Evolutionary conservation across 805 yeast species (phyloP).

Genomic region (Candida hispaniensis): DNA sequence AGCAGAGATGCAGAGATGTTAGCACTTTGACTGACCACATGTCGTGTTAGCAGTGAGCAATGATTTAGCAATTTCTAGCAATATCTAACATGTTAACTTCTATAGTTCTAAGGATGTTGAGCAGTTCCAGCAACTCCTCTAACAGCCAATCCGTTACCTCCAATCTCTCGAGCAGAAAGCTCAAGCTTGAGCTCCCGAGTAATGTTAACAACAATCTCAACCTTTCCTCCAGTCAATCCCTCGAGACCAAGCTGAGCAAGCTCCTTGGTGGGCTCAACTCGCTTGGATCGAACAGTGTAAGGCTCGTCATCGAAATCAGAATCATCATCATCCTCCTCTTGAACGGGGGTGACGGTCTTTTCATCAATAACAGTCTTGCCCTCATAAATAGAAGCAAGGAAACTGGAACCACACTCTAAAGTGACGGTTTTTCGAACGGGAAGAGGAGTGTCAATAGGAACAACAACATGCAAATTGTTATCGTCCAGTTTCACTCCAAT

Average conservation of each 20-base stretch:
- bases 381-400: constrained; percentile 64
- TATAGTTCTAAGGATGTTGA: too few relatives aligned
- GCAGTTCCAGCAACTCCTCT: constrained; percentile 21
- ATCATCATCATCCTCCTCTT: constrained; percentile 40
- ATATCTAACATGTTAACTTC: too few relatives aligned
- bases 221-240: constrained; percentile 52
- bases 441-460: constrained; percentile 76
- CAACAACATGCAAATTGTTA: constrained; percentile 60
- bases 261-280: constrained; percentile 58
- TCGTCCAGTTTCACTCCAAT: constrained; percentile 72
- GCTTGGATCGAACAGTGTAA: constrained; percentile 67
- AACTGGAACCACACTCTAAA: constrained; percentile 52
- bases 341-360: constrained; percentile 51
- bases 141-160: constrained; percentile 22
- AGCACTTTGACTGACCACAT: too few relatives aligned
- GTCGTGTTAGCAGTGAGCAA: too few relatives aligned
- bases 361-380: constrained; percentile 59
- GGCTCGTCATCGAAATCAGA: constrained; percentile 76
- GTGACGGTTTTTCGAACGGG: constrained; percentile 74
- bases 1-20: too few relatives aligned
- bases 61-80: too few relatives aligned
- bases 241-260: constrained; percentile 71
- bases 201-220: constrained; percentile 56
- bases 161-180: constrained; percentile 39
- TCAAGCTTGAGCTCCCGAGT: constrained; percentile 55